Evolutionary conservation across 2,329 filamentous ascomycete species (phyloP).

Genomic region (Colletotrichum sublineola): DNA sequence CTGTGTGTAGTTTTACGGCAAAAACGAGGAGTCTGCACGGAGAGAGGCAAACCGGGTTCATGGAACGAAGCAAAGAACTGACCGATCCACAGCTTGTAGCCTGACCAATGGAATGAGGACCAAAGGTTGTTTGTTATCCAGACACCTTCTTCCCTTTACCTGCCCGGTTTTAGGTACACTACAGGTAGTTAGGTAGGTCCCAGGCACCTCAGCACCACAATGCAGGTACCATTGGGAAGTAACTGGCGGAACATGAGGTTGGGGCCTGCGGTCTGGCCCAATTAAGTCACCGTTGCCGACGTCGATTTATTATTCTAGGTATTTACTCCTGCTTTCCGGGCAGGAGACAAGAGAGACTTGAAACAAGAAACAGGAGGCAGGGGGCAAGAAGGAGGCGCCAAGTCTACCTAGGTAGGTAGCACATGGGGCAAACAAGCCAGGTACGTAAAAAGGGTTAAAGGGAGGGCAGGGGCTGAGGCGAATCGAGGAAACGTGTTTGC

Average conservation of each 20-base stretch:
- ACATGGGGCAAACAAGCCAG: conserved; percentile 18
- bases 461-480: neutral
- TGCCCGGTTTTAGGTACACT: neutral
- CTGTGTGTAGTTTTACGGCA: conserved; percentile 13
- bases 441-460: conserved; percentile 2
- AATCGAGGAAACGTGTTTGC: conserved; percentile 8
- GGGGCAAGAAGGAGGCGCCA: conserved; percentile 21
- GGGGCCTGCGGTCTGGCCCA: neutral
- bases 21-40: neutral
- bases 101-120: neutral
- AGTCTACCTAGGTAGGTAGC: conserved; percentile 1
- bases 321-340: neutral
- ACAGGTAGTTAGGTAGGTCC: neutral
- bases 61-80: conserved; percentile 18
- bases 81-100: neutral
- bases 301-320: neutral
- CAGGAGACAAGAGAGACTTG: neutral
- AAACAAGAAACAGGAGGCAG: neutral
- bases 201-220: neutral
- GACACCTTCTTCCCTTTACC: neutral
- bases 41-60: conserved; percentile 25
- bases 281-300: neutral
- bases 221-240: neutral
- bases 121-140: neutral
- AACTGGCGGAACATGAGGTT: neutral